A percentile compares a stretch with the other conserved stretches of the same genome.
These are phyloP conservation scores for Suillus plorans DNA, from an alignment of 768 basidiomycete species.

Conservation along the genomic window DNA sequence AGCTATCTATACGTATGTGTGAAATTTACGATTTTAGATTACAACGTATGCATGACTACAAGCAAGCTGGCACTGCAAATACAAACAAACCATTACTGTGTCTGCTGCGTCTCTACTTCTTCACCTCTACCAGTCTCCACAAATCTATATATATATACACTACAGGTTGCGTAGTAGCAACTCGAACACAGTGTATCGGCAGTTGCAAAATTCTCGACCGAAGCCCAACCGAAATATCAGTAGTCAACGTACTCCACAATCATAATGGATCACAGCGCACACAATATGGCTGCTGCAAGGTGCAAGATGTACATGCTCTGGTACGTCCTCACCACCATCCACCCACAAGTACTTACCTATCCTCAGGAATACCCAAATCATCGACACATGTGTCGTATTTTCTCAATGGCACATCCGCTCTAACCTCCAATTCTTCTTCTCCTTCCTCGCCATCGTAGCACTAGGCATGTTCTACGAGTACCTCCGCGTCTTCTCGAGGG, in stretches of 20 bases:
- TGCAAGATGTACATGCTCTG: slow-evolving; percentile 87
- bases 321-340: slow-evolving; percentile 32
- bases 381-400: slow-evolving; percentile 83
- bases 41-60: too few species aligned
- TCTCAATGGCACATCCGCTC: slow-evolving; percentile 72
- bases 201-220: not conserved
- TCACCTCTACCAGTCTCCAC: too few species aligned
- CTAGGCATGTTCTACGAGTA: slow-evolving; percentile 82
- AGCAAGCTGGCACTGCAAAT: not conserved
- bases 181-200: too few species aligned
- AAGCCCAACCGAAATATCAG: not conserved
- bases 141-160: too few species aligned
- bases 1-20: too few species aligned
- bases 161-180: too few species aligned
- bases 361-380: slow-evolving; percentile 64
- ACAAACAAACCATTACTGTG: not conserved
- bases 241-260: not conserved
- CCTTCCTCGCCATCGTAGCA: slow-evolving; percentile 60
- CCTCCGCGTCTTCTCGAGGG: slow-evolving; percentile 61
- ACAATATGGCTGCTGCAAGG: slow-evolving; percentile 44
- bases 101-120: too few species aligned
- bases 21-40: too few species aligned
- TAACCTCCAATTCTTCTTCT: slow-evolving; percentile 55
- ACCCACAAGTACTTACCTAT: not conserved
- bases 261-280: slow-evolving; percentile 44